Evolutionary conservation across 176 grass and related monocot species (phyloP), one percentile per base, ranked within the genome.

Genomic region (Paspalum vaginatum): DNA sequence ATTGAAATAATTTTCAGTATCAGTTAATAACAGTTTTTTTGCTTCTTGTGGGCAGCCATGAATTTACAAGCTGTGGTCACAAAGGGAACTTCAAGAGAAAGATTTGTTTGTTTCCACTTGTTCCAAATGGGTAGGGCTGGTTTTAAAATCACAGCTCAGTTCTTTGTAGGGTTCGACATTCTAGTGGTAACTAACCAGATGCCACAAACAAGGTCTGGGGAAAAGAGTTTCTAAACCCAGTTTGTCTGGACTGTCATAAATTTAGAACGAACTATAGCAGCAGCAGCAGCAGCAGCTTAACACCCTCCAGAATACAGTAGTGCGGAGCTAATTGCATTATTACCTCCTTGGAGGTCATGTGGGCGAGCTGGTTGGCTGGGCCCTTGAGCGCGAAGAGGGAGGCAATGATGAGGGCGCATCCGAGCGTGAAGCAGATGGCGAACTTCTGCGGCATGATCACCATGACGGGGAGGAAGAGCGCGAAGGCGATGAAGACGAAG

Each of bases 261-360:
- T 45, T 37, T 79, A 63, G 6, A 79, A 13, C 16, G 27, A 0
- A 63, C 48, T 16, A 63, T 8, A 63, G 44, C 25, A 49, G 44
- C 44, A 64, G 51, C 24, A 63, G 24, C 25, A 81, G n/a, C n/a
- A n/a, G n/a, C n/a, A n/a, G n/a, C 3, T 32, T 32, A 32, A 32
- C 32, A 32, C 32, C 32, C 32, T 32, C 32, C 32, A 32, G 32
- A 32, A 32, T 32, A 43, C 32, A 56, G 24, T 16, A 47, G 27
- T 11, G 38, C 12, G 1, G 47, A 41, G 27, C 60, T 24, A 50
- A 78, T 16, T 24, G 8, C 6, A 51, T 79, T 92, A 32, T 32
- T 32, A 98, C 96, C 96, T 99, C 97, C 80, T 88, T 99, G 43
- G 97, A 99, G 12, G 82, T 90, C 97, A 99, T 99, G 84, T 95